Percentiles rank a stretch among this genome's conserved stretches.
Evolutionary conservation across 257 asterid species (phyloP).

Genomic region (Datura wrightii): DNA sequence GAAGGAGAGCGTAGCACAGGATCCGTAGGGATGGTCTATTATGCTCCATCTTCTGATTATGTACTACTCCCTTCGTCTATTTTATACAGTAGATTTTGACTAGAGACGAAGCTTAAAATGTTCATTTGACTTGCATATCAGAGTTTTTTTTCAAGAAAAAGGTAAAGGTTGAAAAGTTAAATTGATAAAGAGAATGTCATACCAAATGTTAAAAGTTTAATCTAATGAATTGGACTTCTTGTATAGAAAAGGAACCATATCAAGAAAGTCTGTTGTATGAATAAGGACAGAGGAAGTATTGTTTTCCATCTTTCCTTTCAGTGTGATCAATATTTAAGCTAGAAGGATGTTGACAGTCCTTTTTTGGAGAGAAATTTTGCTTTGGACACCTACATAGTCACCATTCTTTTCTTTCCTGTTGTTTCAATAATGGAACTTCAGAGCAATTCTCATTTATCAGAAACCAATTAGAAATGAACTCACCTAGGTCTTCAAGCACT

Average conservation of each 20-base stretch:
- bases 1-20: neutral
- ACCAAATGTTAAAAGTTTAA: neutral
- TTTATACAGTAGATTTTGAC: neutral
- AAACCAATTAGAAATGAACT: slow-evolving; percentile 38
- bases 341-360: neutral
- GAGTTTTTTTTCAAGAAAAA: neutral
- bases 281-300: neutral
- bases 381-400: neutral
- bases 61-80: neutral
- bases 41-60: neutral
- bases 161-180: neutral
- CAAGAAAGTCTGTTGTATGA: neutral
- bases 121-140: neutral
- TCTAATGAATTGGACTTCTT: neutral
- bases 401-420: slow-evolving; percentile 9
- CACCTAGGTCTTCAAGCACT: slow-evolving; percentile 70
- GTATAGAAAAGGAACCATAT: neutral
- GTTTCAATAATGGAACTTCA: neutral
- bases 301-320: neutral
- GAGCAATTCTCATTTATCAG: neutral
- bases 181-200: neutral
- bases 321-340: neutral
- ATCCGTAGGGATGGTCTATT: neutral
- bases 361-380: neutral
- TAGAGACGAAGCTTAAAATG: neutral